A percentile compares a stretch with the other conserved stretches of the same genome.
phyloP scores from a whole-genome alignment of 2,329 filamentous ascomycete species.

The Aspergillus luchuensis region DNA sequence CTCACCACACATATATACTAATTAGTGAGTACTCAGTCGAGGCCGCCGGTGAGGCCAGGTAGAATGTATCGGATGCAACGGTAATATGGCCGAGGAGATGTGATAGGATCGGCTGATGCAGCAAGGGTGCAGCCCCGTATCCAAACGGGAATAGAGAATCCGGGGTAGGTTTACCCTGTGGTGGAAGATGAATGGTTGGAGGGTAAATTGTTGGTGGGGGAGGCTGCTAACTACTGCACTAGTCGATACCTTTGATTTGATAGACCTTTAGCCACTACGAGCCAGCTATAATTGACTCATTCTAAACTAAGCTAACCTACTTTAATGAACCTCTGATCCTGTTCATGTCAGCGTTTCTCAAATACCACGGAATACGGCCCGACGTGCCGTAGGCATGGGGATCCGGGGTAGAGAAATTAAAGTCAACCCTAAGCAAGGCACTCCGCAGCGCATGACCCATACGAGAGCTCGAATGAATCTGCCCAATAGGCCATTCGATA shows the following conservation, averaged over 20 bases:
- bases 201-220: not conserved
- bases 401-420: not conserved
- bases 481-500: too few species aligned
- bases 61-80: not conserved
- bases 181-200: not conserved
- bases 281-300: not conserved
- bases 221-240: not conserved
- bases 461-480: not conserved
- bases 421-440: not conserved
- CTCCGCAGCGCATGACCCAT: not conserved
- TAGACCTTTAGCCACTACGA: not conserved
- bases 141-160: conserved; percentile 12
- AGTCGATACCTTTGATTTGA: too few species aligned
- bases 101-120: conserved; percentile 11
- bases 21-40: not conserved
- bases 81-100: not conserved
- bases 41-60: not conserved
- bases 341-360: too few species aligned
- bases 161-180: not conserved
- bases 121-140: conserved; percentile 9
- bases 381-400: conserved; percentile 3
- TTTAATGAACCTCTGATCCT: not conserved
- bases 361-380: conserved; percentile 2
- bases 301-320: not conserved
- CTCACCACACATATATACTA: not conserved